Percentiles rank a stretch among this genome's conserved stretches.
phyloP scores from a whole-genome alignment of 73 alveolate species.

The Paramecium sexaurelia region DNA sequence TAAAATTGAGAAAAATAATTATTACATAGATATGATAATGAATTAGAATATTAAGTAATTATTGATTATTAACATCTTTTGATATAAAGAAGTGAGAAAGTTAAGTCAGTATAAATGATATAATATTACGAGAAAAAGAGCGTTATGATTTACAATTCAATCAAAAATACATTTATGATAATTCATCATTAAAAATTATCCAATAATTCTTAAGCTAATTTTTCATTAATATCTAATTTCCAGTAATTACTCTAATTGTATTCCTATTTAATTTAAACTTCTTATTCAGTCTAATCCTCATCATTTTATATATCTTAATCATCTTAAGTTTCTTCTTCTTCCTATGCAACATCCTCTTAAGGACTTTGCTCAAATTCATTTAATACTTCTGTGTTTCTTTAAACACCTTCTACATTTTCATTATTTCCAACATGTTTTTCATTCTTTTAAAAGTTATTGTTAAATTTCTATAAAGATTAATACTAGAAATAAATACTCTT shows the following conservation, averaged over 20 bases:
- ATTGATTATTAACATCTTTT: no score
- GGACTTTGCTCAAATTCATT: not conserved
- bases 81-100: no score
- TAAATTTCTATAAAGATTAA: not conserved
- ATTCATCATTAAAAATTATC: not conserved
- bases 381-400: not conserved
- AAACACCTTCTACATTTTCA: not conserved
- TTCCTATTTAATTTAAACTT: not conserved
- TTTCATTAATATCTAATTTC: not conserved
- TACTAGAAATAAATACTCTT: not conserved
- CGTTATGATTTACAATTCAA: not conserved
- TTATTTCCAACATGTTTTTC: not conserved
- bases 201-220: not conserved
- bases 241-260: not conserved
- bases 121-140: no score
- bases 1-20: not conserved
- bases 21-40: not conserved
- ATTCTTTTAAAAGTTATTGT: not conserved
- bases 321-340: not conserved
- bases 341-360: not conserved
- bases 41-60: no score
- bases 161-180: not conserved
- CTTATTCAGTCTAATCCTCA: not conserved
- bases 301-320: not conserved
- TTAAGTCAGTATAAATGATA: no score